Conservation (phyloP, 768 basidiomycete species). For the Collybiopsis luxurians region DNA sequence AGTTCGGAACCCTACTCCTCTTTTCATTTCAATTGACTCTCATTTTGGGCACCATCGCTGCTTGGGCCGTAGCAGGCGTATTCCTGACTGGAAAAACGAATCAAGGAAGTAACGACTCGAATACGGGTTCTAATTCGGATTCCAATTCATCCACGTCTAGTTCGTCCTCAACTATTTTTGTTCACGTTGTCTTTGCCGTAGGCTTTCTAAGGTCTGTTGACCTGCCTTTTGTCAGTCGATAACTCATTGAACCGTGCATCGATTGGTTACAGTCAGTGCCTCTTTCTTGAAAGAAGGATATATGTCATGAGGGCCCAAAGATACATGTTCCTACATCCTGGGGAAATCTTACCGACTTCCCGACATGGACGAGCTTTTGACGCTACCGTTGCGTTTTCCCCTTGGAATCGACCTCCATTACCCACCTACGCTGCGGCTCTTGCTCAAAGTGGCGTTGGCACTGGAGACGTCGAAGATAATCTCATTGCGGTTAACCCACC, state of each 20-base stretch:
- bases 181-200: conserved; percentile 63
- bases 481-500: conserved; percentile 67
- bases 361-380: conserved; percentile 22
- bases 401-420: conserved; percentile 70
- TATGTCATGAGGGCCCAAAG: conserved; percentile 69
- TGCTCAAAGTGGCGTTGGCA: conserved; percentile 64
- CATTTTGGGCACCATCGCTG: conserved; percentile 47
- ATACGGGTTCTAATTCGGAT: not conserved
- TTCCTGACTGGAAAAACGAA: conserved; percentile 15
- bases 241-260: too few relatives aligned
- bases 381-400: conserved; percentile 45
- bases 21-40: conserved; percentile 38
- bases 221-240: too few relatives aligned
- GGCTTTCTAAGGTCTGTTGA: conserved; percentile 30
- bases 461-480: conserved; percentile 74
- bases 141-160: conserved; percentile 14
- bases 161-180: conserved; percentile 43
- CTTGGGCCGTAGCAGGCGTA: conserved; percentile 48
- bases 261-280: conserved; percentile 30
- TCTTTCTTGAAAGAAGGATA: conserved; percentile 63
- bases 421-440: conserved; percentile 72
- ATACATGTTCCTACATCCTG: conserved; percentile 56
- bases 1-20: conserved; percentile 38
- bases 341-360: conserved; percentile 47
- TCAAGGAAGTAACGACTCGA: conserved; percentile 7